A percentile compares a stretch with the other conserved stretches of the same genome.
phyloP scores from a whole-genome alignment of 208 protist genomes.

The Angomonas desouzai region DNA sequence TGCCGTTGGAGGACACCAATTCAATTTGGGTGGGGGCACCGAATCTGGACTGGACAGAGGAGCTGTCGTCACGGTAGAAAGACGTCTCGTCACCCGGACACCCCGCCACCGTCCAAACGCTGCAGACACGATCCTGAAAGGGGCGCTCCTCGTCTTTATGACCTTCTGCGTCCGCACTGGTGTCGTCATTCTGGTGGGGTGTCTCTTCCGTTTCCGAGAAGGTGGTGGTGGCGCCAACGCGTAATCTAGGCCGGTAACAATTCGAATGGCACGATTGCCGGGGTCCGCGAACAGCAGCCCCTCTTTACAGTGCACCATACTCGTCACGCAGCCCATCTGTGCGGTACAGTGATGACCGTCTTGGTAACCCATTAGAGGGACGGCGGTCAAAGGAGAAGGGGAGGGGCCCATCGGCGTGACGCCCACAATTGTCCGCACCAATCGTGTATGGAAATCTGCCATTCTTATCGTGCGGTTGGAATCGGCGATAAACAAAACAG shows the following conservation, averaged over 20 bases:
- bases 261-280: background rate
- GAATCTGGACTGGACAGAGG: background rate
- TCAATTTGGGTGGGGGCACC: background rate
- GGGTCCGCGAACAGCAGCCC: constrained; percentile 11
- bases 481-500: constrained; percentile 46
- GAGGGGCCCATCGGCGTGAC: background rate
- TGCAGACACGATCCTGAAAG: background rate
- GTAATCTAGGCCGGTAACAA: background rate
- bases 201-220: background rate
- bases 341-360: background rate
- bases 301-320: constrained; percentile 3
- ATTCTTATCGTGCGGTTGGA: constrained; percentile 36
- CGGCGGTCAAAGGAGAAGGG: background rate
- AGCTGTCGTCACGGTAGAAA: background rate
- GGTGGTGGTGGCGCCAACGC: background rate
- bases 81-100: background rate
- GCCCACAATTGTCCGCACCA: constrained; percentile 34
- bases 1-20: background rate
- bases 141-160: background rate
- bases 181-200: too few relatives aligned
- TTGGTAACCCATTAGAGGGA: background rate
- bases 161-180: too few relatives aligned
- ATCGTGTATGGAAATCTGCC: constrained; percentile 27
- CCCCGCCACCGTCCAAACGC: background rate
- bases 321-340: background rate